Evolutionary conservation across 1,139 yeast genomes (phyloP).

Genomic region (Geotrichum klebahnii): DNA sequence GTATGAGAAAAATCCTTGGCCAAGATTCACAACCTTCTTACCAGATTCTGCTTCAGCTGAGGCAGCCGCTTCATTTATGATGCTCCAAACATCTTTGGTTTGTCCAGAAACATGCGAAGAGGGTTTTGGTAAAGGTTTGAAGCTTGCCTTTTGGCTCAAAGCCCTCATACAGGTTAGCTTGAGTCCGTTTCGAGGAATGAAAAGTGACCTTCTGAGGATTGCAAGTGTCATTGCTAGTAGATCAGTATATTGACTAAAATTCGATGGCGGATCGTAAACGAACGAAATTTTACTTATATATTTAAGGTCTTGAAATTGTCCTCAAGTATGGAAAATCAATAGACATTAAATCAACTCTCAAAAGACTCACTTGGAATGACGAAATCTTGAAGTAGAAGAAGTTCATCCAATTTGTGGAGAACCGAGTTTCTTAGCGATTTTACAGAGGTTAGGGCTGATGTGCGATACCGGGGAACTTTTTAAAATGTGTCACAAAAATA

Average conservation of each 20-base stretch:
- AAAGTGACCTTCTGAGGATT: background rate
- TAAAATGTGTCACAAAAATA: too few relatives aligned
- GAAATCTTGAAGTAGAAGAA: too few relatives aligned
- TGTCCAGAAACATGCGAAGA: conserved; percentile 28
- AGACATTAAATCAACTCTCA: too few relatives aligned
- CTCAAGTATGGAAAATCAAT: too few relatives aligned
- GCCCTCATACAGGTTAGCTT: background rate
- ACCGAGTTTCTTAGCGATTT: too few relatives aligned
- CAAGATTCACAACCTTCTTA: conserved; percentile 75
- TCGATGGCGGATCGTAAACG: background rate
- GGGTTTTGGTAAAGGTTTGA: conserved; percentile 25
- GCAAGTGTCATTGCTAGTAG: background rate
- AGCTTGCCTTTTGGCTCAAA: background rate
- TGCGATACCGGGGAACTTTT: too few relatives aligned
- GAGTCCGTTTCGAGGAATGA: background rate
- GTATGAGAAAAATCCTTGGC: conserved; percentile 95
- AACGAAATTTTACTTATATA: too few relatives aligned
- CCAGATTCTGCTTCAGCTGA: conserved; percentile 63
- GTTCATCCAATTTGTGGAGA: too few relatives aligned
- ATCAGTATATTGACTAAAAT: background rate
- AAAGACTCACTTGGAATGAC: too few relatives aligned
- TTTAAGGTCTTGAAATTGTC: too few relatives aligned
- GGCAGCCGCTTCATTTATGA: conserved; percentile 93
- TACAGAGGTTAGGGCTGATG: too few relatives aligned
- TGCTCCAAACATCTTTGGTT: conserved; percentile 83